Evolutionary conservation across 306 rosid genomes (phyloP), one percentile per base, ranked within the genome.

Genomic region (Prunus davidiana): DNA sequence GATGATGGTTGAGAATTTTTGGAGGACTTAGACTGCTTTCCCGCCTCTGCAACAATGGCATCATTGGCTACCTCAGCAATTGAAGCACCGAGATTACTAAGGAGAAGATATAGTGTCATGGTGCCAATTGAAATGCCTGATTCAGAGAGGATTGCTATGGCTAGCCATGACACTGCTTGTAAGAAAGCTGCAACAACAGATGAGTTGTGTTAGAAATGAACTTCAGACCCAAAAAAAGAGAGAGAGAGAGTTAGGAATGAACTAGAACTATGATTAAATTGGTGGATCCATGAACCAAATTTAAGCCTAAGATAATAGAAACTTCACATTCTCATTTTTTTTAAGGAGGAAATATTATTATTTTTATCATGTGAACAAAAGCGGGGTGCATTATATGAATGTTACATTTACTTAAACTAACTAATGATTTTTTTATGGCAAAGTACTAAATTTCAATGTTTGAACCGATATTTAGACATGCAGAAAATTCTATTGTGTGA

Each of bases 21-120:
- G 66, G 90, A 81, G 77, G 96, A 66, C 69, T 79, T 70, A 15
- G 82, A 81, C 28, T 80, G 86, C 76, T 90, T 95, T 24, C 90
- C 87, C 78, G 85, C 83, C 88, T 92, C 98, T 2, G 97, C 98
- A 50, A 90, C 98, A 22, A 95, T 88, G 65, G 98, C 98, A 58
- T 95, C 98, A 57, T 95, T 95, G 51, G 96, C 97, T 72, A 92
- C 98, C 89, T 95, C 98, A 1, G 96, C 93, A 70, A 95, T 84
- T 43, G 98, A 83, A 81, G 98, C 93, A 45, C 98, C 98, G 12
- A 95, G 91, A 76, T 95, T 95, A 82, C 97, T 70, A 24, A 95
- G 90, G 24, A 95, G 96, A 47, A 95, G 97, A 82, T 78, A 90
- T 41, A 87, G 20, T 75, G 92, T 82, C 78, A 95, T 64, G 27